Percentiles rank a stretch among this genome's conserved stretches.
phyloP scores from a whole-genome alignment of 371 early-diverging fungal species.

The Lichtheimia corymbifera region DNA sequence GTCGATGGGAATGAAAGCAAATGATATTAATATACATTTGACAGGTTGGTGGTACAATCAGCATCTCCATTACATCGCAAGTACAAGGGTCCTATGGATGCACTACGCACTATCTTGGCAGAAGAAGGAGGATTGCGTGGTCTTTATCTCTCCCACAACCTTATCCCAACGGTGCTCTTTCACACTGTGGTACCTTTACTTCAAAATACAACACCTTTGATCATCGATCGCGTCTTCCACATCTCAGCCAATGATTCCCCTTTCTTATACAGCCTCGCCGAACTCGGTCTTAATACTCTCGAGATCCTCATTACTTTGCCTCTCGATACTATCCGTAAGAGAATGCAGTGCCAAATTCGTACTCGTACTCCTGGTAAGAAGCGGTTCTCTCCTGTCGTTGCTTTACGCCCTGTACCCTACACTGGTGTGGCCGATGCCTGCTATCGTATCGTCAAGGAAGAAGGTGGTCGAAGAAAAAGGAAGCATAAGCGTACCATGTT shows the following conservation, averaged over 20 bases:
- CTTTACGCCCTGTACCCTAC: constrained; percentile 79
- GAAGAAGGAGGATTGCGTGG: constrained; percentile 82
- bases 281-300: constrained; percentile 68
- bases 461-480: constrained; percentile 58
- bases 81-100: constrained; percentile 79
- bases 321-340: constrained; percentile 84
- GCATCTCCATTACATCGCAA: constrained; percentile 70
- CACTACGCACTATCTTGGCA: constrained; percentile 68
- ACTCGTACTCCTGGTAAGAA: constrained; percentile 53
- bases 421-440: constrained; percentile 81
- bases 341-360: constrained; percentile 82
- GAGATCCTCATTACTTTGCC: constrained; percentile 82
- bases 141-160: constrained; percentile 70
- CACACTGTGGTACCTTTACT: constrained; percentile 77
- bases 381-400: constrained; percentile 76
- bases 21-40: neutral
- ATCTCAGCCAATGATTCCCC: constrained; percentile 70
- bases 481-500: constrained; percentile 24
- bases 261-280: constrained; percentile 64
- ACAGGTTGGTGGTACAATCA: constrained; percentile 71
- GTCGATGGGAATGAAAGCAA: neutral
- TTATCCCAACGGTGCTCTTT: constrained; percentile 76
- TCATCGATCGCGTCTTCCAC: constrained; percentile 72
- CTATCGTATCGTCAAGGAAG: constrained; percentile 82
- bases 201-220: constrained; percentile 64